These are phyloP conservation scores for Xerocomellus chrysenteron DNA, from an alignment of 768 basidiomycete species.

Conservation along the genomic window DNA sequence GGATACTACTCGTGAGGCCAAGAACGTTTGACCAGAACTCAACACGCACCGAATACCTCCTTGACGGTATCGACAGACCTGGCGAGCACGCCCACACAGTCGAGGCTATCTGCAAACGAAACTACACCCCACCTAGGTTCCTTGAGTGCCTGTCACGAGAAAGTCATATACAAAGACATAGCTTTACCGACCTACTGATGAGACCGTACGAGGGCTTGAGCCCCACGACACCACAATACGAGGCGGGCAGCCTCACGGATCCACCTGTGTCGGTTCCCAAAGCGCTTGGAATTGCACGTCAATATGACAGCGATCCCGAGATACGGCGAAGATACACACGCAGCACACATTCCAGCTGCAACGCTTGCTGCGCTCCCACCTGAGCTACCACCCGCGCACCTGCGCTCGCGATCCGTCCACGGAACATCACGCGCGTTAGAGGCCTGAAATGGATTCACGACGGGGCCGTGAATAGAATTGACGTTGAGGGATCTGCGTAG, in stretches of 20 bases:
- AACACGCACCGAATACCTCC: slow-evolving; percentile 57
- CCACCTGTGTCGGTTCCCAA: slow-evolving; percentile 95
- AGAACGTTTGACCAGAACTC: not conserved
- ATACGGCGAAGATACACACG: slow-evolving; percentile 50
- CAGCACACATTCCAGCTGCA: slow-evolving; percentile 77
- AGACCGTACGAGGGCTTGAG: slow-evolving; percentile 95
- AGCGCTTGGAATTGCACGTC: slow-evolving; percentile 51
- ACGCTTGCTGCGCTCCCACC: slow-evolving; percentile 96
- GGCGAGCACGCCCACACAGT: slow-evolving; percentile 87
- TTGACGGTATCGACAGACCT: slow-evolving; percentile 47
- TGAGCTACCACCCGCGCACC: slow-evolving; percentile 89
- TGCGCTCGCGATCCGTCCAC: slow-evolving; percentile 35
- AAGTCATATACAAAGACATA: not conserved
- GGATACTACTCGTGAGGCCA: not conserved
- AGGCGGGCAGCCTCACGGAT: slow-evolving; percentile 88
- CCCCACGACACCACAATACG: slow-evolving; percentile 90
- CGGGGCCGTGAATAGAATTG: slow-evolving; percentile 72
- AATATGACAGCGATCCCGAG: not conserved
- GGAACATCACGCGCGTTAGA: slow-evolving; percentile 12
- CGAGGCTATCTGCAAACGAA: slow-evolving; percentile 91
- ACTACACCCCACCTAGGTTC: slow-evolving; percentile 78
- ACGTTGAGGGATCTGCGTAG: slow-evolving; percentile 67
- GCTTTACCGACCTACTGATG: slow-evolving; percentile 65
- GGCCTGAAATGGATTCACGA: slow-evolving; percentile 67
- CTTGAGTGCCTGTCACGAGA: slow-evolving; percentile 6